Percentiles rank a stretch among this genome's conserved stretches.
These are phyloP conservation scores for Blastocystis sp. DNA, from an alignment of 352 stramenopile species.

Conservation along the genomic window DNA sequence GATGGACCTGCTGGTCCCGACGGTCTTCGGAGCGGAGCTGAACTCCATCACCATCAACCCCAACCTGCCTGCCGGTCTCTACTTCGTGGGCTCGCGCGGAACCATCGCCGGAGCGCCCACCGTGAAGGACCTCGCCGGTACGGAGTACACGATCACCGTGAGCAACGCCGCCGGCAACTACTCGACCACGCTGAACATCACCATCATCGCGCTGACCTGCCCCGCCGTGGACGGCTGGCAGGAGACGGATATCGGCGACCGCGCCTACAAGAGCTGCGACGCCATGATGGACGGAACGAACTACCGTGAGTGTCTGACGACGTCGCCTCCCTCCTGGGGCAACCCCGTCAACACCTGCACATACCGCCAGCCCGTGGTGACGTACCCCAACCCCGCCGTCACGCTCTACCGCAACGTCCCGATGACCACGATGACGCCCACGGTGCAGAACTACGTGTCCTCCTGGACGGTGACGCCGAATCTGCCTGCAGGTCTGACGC, in stretches of 20 bases:
- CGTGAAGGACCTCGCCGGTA: background rate
- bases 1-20: conserved; percentile 21
- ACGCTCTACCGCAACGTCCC: background rate
- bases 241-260: conserved; percentile 35
- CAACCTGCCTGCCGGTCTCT: conserved; percentile 15
- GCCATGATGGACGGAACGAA: background rate
- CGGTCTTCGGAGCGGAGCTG: conserved; percentile 28
- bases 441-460: background rate
- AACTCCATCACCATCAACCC: background rate
- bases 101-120: conserved; percentile 25
- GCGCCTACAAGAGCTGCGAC: conserved; percentile 31
- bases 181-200: conserved; percentile 21
- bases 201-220: conserved; percentile 34
- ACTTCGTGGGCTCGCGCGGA: background rate
- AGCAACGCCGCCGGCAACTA: conserved; percentile 1
- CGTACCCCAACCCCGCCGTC: background rate
- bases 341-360: conserved; percentile 21
- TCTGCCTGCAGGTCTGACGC: conserved; percentile 22
- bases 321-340: conserved; percentile 8
- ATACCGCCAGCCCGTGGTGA: conserved; percentile 7
- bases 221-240: conserved; percentile 5
- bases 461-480: background rate
- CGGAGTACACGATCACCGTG: conserved; percentile 32
- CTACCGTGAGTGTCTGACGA: conserved; percentile 1
- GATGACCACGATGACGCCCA: conserved; percentile 27